These are phyloP conservation scores for Haberlea rhodopensis DNA, from an alignment of 257 asterid genomes.

Conservation along the genomic window DNA sequence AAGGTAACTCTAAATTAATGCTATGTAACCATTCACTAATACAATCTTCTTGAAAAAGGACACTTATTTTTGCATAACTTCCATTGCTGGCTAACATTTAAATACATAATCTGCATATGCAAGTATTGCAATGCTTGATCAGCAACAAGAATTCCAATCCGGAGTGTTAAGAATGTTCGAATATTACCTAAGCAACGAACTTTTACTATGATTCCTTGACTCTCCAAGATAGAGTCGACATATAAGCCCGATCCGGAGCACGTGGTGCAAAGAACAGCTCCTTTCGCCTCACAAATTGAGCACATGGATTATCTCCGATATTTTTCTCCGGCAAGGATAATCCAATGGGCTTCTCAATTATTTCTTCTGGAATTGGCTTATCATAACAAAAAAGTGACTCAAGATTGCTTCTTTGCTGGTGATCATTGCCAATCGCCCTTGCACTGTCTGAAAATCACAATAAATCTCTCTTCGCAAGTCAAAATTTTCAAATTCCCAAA, in stretches of 20 bases:
- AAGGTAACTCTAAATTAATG: no score
- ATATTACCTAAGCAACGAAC: slow-evolving; percentile 80
- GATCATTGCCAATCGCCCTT: slow-evolving; percentile 45
- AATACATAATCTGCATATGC: background rate
- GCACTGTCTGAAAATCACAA: slow-evolving; percentile 41
- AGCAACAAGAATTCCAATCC: background rate
- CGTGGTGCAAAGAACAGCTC: slow-evolving; percentile 81
- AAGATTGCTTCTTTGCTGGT: slow-evolving; percentile 48
- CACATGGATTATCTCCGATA: slow-evolving; percentile 63
- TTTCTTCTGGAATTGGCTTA: slow-evolving; percentile 77
- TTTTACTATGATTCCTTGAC: slow-evolving; percentile 97
- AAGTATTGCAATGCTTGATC: background rate
- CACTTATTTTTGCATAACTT: no score
- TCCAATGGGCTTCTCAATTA: slow-evolving; percentile 73
- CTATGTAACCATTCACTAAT: background rate
- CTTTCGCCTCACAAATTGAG: slow-evolving; percentile 63
- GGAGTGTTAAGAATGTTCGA: background rate
- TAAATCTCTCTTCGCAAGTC: background rate
- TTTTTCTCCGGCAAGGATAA: slow-evolving; percentile 52
- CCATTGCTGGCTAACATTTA: background rate
- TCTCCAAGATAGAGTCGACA: slow-evolving; percentile 87
- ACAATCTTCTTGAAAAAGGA: no score
- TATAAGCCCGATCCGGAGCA: slow-evolving; percentile 89
- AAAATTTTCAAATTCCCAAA: background rate
- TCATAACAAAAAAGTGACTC: slow-evolving; percentile 76